Evolutionary conservation across 2,329 filamentous ascomycete species (phyloP).

Genomic region (Sporothrix schenckii): DNA sequence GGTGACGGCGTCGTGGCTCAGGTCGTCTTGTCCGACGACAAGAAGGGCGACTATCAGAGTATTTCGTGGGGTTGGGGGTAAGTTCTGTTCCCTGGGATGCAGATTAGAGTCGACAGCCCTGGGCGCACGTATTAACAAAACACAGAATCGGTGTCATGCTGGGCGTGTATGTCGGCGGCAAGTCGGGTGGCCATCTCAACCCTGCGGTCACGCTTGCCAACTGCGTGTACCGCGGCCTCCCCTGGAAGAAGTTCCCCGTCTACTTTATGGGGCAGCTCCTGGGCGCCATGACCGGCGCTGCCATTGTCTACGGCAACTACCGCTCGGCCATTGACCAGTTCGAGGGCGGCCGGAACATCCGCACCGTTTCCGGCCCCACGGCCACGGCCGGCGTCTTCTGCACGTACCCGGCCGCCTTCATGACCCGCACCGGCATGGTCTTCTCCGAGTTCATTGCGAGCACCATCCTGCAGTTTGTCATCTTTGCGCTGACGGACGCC

Average conservation of each 20-base stretch:
- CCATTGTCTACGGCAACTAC: constrained; percentile 61
- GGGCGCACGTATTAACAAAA: background rate
- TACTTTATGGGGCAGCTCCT: constrained; percentile 62
- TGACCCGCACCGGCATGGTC: constrained; percentile 59
- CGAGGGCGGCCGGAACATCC: constrained; percentile 38
- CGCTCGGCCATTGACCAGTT: constrained; percentile 49
- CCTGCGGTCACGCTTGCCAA: constrained; percentile 54
- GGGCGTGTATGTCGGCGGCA: constrained; percentile 60
- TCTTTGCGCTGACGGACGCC: constrained; percentile 61
- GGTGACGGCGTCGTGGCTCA: constrained; percentile 73
- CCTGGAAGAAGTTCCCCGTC: constrained; percentile 59
- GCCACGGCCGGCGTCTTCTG: constrained; percentile 60
- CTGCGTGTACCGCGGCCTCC: constrained; percentile 60
- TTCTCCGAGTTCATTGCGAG: constrained; percentile 64
- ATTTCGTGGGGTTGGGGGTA: constrained; percentile 57
- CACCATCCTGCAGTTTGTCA: constrained; percentile 58
- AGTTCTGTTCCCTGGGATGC: constrained; percentile 36
- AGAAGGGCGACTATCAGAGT: constrained; percentile 54
- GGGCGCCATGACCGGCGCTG: constrained; percentile 58
- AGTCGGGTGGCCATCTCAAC: constrained; percentile 57
- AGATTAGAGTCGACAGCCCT: background rate
- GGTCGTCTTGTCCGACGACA: constrained; percentile 59
- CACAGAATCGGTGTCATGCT: constrained; percentile 67
- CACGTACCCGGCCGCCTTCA: constrained; percentile 54
- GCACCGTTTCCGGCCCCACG: constrained; percentile 47